Evolutionary conservation across 2,329 filamentous ascomycete genomes (phyloP).

Genomic region (Alternaria infectoria): DNA sequence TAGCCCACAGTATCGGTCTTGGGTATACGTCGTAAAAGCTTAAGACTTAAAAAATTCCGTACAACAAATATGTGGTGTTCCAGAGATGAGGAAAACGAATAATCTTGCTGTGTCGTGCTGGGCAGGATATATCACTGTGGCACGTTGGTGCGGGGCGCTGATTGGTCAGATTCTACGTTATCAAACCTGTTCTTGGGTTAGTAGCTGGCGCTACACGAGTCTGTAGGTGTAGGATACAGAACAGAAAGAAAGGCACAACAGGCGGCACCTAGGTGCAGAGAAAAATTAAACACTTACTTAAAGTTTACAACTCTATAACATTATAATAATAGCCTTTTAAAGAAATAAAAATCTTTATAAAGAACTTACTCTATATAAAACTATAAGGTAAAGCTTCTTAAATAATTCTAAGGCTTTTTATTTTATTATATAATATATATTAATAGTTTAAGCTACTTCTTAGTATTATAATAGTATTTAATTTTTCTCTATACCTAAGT

Average conservation of each 20-base stretch:
- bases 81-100: background rate
- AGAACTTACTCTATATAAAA: background rate
- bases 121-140: background rate
- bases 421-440: background rate
- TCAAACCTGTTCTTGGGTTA: background rate
- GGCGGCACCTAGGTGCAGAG: background rate
- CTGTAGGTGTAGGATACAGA: background rate
- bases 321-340: background rate
- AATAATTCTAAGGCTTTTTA: background rate
- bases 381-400: background rate
- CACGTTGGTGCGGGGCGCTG: background rate
- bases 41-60: background rate
- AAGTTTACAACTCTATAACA: background rate
- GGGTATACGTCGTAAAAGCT: background rate
- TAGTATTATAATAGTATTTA: background rate
- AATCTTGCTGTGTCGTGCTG: background rate
- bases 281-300: background rate
- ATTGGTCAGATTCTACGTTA: background rate
- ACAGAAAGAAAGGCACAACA: background rate
- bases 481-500: background rate
- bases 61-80: background rate
- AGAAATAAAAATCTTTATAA: background rate
- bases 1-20: background rate
- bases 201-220: background rate
- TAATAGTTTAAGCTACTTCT: background rate